Evolutionary conservation across 2,329 filamentous ascomycete species (phyloP).

Genomic region (Metarhizium guizhouense): DNA sequence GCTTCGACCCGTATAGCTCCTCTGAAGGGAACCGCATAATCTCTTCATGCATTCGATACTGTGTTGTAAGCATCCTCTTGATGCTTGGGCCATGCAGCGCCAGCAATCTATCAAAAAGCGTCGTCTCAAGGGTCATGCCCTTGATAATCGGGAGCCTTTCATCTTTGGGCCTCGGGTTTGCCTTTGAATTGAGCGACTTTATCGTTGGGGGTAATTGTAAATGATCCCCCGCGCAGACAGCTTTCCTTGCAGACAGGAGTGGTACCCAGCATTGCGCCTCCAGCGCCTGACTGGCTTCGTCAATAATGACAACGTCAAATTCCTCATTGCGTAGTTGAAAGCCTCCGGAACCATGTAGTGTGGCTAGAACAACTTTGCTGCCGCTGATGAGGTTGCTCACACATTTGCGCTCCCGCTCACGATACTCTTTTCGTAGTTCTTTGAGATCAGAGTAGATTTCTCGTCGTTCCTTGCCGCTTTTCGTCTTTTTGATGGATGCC

Average conservation of each 20-base stretch:
- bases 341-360: conserved; percentile 84
- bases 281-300: conserved; percentile 90
- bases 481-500: conserved; percentile 78
- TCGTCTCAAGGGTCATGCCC: conserved; percentile 67
- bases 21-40: conserved; percentile 94
- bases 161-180: conserved; percentile 28
- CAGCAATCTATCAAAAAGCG: conserved; percentile 84
- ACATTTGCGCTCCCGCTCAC: conserved; percentile 74
- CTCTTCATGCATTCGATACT: conserved; percentile 94
- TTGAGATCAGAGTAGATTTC: conserved; percentile 80
- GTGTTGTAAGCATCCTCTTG: conserved; percentile 91
- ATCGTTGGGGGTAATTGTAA: conserved; percentile 91
- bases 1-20: conserved; percentile 73
- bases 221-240: conserved; percentile 88
- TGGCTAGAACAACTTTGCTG: conserved; percentile 85
- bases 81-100: conserved; percentile 71
- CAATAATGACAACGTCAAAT: conserved; percentile 92
- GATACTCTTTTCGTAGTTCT: conserved; percentile 78
- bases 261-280: conserved; percentile 98
- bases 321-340: conserved; percentile 68
- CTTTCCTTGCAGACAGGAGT: conserved; percentile 69
- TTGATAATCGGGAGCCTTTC: conserved; percentile 29
- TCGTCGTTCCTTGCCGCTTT: conserved; percentile 67
- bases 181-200: conserved; percentile 60
- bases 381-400: conserved; percentile 64